Conservation (phyloP, 2,329 filamentous ascomycete genomes). For the Xylaria sp. region DNA sequence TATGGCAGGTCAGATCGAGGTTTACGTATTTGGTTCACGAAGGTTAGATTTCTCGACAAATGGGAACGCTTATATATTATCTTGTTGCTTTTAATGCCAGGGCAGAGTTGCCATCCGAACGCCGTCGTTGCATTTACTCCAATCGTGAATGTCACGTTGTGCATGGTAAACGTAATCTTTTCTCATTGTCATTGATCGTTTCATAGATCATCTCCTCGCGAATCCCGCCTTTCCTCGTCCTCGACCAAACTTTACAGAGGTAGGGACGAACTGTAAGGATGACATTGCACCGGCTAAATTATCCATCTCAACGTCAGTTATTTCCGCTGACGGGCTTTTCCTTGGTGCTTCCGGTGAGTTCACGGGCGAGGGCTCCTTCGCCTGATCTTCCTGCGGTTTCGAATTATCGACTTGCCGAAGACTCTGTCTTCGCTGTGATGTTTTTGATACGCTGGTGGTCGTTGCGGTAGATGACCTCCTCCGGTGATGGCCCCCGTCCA, state of each 20-base stretch:
- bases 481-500: slow-evolving; percentile 58
- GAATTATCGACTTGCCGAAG: slow-evolving; percentile 34
- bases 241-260: slow-evolving; percentile 69
- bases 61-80: not conserved
- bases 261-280: slow-evolving; percentile 72
- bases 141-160: slow-evolving; percentile 19
- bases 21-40: not conserved
- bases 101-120: not conserved
- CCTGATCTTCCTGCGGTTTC: slow-evolving; percentile 21
- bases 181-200: not conserved
- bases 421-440: slow-evolving; percentile 38
- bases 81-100: not conserved
- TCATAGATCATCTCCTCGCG: slow-evolving; percentile 48
- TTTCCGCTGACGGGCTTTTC: slow-evolving; percentile 26
- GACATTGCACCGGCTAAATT: slow-evolving; percentile 72
- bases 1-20: not conserved
- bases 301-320: slow-evolving; percentile 62
- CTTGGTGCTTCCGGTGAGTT: slow-evolving; percentile 22
- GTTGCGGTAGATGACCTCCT: slow-evolving; percentile 53
- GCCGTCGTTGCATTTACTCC: not conserved
- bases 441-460: slow-evolving; percentile 35
- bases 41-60: not conserved
- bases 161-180: slow-evolving; percentile 21
- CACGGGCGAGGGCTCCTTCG: slow-evolving; percentile 6
- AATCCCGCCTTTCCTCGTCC: slow-evolving; percentile 60